Percentiles rank a stretch among this genome's conserved stretches.
Conservation (phyloP, 371 early-diverging fungal genomes). For the Actinomortierella ambigua region DNA sequence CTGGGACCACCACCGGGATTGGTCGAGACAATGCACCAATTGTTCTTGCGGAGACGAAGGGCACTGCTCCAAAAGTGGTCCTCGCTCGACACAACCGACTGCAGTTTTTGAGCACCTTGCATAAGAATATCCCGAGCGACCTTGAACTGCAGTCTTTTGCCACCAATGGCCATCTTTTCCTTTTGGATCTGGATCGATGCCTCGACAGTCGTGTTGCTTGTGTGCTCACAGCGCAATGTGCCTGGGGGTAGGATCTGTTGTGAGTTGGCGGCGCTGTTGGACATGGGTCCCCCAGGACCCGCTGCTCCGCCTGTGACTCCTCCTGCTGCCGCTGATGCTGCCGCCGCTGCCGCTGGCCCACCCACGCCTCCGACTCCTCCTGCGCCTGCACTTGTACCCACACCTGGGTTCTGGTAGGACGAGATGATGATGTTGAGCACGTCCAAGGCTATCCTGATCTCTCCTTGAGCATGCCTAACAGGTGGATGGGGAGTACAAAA, state of each 20-base stretch:
- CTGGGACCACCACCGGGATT: conserved; percentile 22
- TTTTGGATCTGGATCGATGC: conserved; percentile 57
- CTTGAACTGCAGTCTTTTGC: conserved; percentile 71
- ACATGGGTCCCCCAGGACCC: conserved; percentile 39
- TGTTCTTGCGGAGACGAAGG: conserved; percentile 62
- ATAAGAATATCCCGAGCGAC: conserved; percentile 64
- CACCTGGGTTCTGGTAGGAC: conserved; percentile 48
- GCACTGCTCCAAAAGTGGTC: conserved; percentile 74
- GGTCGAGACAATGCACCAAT: conserved; percentile 69
- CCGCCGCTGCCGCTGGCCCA: too few relatives aligned
- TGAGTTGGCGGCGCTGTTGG: conserved; percentile 11
- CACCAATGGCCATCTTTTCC: conserved; percentile 66
- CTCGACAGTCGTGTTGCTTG: conserved; percentile 48
- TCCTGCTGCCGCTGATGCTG: conserved; percentile 7
- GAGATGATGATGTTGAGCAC: conserved; percentile 71
- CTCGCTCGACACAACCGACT: conserved; percentile 58
- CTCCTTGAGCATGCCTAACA: conserved; percentile 69
- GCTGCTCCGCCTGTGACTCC: conserved; percentile 1
- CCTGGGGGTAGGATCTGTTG: conserved; percentile 50
- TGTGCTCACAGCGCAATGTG: conserved; percentile 60
- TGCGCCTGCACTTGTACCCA: conserved; percentile 39
- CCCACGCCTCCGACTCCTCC: too few relatives aligned
- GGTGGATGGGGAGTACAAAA: not conserved
- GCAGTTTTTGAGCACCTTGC: conserved; percentile 56
- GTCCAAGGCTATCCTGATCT: conserved; percentile 76